Base-by-base conservation (phyloP, 2,329 filamentous ascomycete genomes). In the Calonectria honghensis region DNA sequence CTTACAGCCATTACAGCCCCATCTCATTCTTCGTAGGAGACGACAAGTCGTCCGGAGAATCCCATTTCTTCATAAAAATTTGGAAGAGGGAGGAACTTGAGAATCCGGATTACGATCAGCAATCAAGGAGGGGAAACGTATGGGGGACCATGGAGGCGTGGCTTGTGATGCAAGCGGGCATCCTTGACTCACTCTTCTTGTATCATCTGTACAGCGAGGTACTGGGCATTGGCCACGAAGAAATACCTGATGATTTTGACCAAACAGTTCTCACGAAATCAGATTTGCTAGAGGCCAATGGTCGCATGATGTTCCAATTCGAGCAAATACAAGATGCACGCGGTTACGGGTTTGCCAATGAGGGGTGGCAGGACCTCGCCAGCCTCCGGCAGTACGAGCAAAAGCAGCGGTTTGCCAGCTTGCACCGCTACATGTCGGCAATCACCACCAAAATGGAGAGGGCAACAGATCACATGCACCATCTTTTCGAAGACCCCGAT, bases 401-500 rank as follows among this genome's bases (percentile, higher is more conserved):
- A 9, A 54, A 24, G 63, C 61, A n/a, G 16, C 45, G 29, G 32
- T 37, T 1, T 7, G 7, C 68, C 20, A 20, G 70, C 5, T 24
- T 48, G 6, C 2, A 37, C 5, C 70, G 63, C n/a, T 80, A 77
- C 29, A 18, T 13, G 13, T n/a, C 13, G 11, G 54, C 61, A 10
- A 41, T 77, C 7, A 10, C 7, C 6, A 31, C 54, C 1, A 79
- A 80, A 31, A 63, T n/a, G 31, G 51, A 66, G 1, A 32, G 54
- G 27, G 74, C 78, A 10, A 72, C 75, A 24, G 57, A 78, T 3
- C 77, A 80, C 24, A 37, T 80, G 48, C 39, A 20, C 9, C 64
- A 31, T n/a, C 37, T 80, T 6, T 80, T 80, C 32, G 54, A 80
- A 16, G 70, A 80, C 3, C 78, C 77, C 4, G 61, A 75, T 13